phyloP scores from a whole-genome alignment of 495 filamentous ascomycete species.

The Staphylotrichum longicolle region DNA sequence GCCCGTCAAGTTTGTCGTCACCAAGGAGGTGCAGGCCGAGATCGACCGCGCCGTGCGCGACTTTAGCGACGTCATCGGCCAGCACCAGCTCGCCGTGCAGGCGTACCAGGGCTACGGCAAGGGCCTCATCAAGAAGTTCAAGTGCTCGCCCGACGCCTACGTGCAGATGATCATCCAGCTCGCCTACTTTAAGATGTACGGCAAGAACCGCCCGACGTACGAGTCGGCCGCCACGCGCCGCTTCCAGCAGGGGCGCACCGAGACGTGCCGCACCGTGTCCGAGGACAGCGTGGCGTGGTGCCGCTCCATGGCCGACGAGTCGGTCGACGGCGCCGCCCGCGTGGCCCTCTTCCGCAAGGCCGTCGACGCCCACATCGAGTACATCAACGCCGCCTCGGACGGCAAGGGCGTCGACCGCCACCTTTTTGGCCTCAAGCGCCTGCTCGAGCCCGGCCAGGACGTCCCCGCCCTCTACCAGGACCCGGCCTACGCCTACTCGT shows the following conservation, averaged over 20 bases:
- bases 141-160: slow-evolving; percentile 95
- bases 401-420: slow-evolving; percentile 95
- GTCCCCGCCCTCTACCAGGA: slow-evolving; percentile 82
- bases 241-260: slow-evolving; percentile 94
- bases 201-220: slow-evolving; percentile 96
- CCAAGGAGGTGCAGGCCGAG: slow-evolving; percentile 64
- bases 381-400: slow-evolving; percentile 83
- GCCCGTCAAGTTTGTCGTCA: slow-evolving; percentile 73
- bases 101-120: slow-evolving; percentile 98
- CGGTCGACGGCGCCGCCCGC: slow-evolving; percentile 58
- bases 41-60: slow-evolving; percentile 73
- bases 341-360: slow-evolving; percentile 78
- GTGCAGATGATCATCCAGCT: slow-evolving; percentile 99
- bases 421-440: slow-evolving; percentile 93
- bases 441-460: slow-evolving; percentile 76
- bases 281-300: slow-evolving; percentile 93
- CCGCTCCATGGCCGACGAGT: slow-evolving; percentile 72
- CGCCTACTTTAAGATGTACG: slow-evolving; percentile 99
- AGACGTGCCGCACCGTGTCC: slow-evolving; percentile 89
- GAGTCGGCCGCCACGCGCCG: slow-evolving; percentile 92
- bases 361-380: slow-evolving; percentile 77
- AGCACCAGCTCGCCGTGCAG: slow-evolving; percentile 91
- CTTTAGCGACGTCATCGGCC: slow-evolving; percentile 73
- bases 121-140: slow-evolving; percentile 99
- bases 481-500: slow-evolving; percentile 77